Percentiles rank a stretch among this genome's conserved stretches.
Conservation (phyloP, 1,284 basidiomycete genomes). For the Agroathelia rolfsii region DNA sequence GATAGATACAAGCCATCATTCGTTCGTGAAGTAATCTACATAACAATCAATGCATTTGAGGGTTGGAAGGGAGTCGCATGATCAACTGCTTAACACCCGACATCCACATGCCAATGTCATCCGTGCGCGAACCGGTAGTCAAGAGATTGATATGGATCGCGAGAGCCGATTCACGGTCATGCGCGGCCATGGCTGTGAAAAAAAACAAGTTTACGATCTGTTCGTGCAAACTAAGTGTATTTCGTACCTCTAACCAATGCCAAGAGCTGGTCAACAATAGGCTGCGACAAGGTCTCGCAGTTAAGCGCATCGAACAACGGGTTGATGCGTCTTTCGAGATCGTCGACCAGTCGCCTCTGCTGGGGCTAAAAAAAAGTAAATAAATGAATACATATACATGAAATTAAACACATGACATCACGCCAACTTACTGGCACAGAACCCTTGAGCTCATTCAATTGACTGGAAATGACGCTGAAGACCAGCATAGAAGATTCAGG, state of each 20-base stretch:
- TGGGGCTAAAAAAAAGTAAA: no score
- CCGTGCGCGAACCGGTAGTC: constrained; percentile 63
- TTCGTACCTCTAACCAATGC: constrained; percentile 58
- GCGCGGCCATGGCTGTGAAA: constrained; percentile 58
- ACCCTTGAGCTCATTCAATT: constrained; percentile 59
- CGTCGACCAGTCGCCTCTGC: constrained; percentile 80
- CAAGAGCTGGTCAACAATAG: constrained; percentile 59
- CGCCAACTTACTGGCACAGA: constrained; percentile 52
- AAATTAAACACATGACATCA: not conserved
- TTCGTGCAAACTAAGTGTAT: constrained; percentile 6
- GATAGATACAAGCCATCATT: no score
- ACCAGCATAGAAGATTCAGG: constrained; percentile 62
- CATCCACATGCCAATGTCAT: constrained; percentile 84
- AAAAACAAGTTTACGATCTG: constrained; percentile 8
- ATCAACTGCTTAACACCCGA: constrained; percentile 79
- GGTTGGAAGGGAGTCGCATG: no score
- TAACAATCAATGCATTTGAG: no score
- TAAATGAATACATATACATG: not conserved
- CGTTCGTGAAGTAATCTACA: no score
- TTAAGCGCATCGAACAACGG: constrained; percentile 87
- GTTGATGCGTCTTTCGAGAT: constrained; percentile 82
- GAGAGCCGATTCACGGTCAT: constrained; percentile 62
- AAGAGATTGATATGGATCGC: constrained; percentile 74
- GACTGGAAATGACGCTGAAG: constrained; percentile 54
- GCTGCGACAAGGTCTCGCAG: constrained; percentile 75